Base-by-base conservation (phyloP, 83 land plant genomes). In the Picea engelmannii region DNA sequence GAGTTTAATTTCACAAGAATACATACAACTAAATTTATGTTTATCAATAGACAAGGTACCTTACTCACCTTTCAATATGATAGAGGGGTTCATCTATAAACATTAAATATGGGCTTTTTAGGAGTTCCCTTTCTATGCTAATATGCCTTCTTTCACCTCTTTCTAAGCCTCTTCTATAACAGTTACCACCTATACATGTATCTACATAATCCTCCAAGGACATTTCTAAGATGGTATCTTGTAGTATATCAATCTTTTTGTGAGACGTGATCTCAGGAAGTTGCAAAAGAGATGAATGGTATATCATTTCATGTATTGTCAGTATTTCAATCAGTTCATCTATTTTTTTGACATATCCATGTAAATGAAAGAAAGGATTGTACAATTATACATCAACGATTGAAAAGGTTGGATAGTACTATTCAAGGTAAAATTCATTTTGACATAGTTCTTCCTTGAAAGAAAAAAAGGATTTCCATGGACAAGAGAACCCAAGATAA, bases 1-100 rank as follows among this genome's bases (percentile, higher is more conserved):
- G 49, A 44, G 49, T 44, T 44, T 8, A 6, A 44, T 44, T 44
- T 44, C 49, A 44, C 49, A 44, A 44, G 49, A 6, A 44, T 44
- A 8, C 49, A 44, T 44, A 8, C 49, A 44, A 44, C 49, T 6
- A 44, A 6, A 44, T 44, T 44, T 44, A 6, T 6, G 49, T 44
- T 6, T 44, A 44, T 44, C 49, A 44, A 44, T 44, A 44, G 49
- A 44, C 9, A 6, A 44, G 49, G 49, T 44, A 44, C 49, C 49
- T 68, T 40, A 52, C 59, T n/a, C 64, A 96, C 99, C 99, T 93
- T 85, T 96, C 94, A 63, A 96, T 93, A 76, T 94, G 96, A 84
- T 96, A 93, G 69, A 96, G 97, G 15, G 99, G 99, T 83, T 96
- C 97, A 85, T 96, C 99, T 3, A 96, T 89, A 77, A 94, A 96